Percentiles rank a stretch among this genome's conserved stretches.
phyloP scores from a whole-genome alignment of 2,329 filamentous ascomycete species.

The Claviceps sp. region DNA sequence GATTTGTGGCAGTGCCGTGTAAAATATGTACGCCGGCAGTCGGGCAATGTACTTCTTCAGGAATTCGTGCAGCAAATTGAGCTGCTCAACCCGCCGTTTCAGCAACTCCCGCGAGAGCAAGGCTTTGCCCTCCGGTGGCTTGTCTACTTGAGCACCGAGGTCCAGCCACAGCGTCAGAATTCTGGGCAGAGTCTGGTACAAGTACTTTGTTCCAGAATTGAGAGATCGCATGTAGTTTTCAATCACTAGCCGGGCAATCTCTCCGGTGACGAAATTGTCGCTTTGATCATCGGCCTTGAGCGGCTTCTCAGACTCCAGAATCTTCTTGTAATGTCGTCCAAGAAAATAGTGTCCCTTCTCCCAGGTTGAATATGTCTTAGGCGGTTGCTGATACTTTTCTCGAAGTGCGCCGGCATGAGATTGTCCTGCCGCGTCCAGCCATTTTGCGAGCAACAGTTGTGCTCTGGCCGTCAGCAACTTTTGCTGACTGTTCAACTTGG shows the following conservation, averaged over 20 bases:
- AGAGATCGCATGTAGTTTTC: constrained; percentile 87
- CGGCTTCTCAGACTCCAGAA: constrained; percentile 76
- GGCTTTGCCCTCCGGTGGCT: constrained; percentile 41
- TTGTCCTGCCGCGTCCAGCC: constrained; percentile 91
- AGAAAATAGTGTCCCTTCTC: constrained; percentile 97
- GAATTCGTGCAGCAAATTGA: constrained; percentile 58
- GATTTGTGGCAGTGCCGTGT: constrained; percentile 76
- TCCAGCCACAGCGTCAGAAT: constrained; percentile 91
- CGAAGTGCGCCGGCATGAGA: constrained; percentile 72
- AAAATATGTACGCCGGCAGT: constrained; percentile 66
- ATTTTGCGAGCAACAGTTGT: constrained; percentile 83
- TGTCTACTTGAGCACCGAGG: constrained; percentile 63
- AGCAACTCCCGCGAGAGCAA: constrained; percentile 39
- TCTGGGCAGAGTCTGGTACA: constrained; percentile 87
- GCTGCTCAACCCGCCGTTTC: constrained; percentile 46
- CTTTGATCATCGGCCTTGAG: constrained; percentile 66
- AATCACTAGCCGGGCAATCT: constrained; percentile 76
- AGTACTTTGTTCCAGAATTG: constrained; percentile 82
- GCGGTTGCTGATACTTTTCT: constrained; percentile 69
- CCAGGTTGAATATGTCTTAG: constrained; percentile 60
- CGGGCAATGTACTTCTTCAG: constrained; percentile 66
- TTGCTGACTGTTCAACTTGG: constrained; percentile 33
- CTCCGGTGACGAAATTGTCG: constrained; percentile 64
- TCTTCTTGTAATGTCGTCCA: constrained; percentile 92
- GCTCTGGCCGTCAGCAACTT: constrained; percentile 60